phyloP scores from a whole-genome alignment of 1,284 basidiomycete genomes.

The Sparassis latifolia region DNA sequence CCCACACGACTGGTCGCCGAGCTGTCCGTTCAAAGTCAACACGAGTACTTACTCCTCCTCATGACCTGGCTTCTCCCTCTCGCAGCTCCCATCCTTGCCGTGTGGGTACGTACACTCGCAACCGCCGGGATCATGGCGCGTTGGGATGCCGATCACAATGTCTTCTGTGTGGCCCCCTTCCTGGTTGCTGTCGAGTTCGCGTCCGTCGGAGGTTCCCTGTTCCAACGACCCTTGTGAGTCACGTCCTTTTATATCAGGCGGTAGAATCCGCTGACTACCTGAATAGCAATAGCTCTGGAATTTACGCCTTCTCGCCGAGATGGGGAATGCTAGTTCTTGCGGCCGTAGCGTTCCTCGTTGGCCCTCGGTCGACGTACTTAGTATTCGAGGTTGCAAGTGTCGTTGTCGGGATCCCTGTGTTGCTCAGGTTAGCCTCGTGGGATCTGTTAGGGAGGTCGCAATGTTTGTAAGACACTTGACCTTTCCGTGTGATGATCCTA shows the following conservation, averaged over 20 bases:
- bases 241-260: too few relatives aligned
- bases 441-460: conserved; percentile 13
- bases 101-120: conserved; percentile 83
- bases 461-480: background rate
- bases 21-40: conserved; percentile 34
- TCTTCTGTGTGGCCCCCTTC: conserved; percentile 61
- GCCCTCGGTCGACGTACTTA: conserved; percentile 52
- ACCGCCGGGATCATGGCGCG: conserved; percentile 70
- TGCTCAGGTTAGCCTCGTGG: conserved; percentile 14
- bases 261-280: too few relatives aligned
- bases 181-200: conserved; percentile 55
- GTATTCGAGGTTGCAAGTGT: conserved; percentile 45
- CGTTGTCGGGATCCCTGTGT: conserved; percentile 18
- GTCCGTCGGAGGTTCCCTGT: conserved; percentile 6
- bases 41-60: conserved; percentile 62
- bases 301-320: conserved; percentile 8
- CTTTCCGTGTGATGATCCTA: too few relatives aligned
- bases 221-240: too few relatives aligned
- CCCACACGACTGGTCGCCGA: too few relatives aligned
- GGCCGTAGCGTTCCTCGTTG: conserved; percentile 47
- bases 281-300: too few relatives aligned
- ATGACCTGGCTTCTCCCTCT: conserved; percentile 83
- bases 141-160: conserved; percentile 74
- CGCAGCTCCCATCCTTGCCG: conserved; percentile 72
- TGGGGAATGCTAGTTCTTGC: conserved; percentile 39